These are phyloP conservation scores for Eutypella sp. DNA, from an alignment of 2,329 filamentous ascomycete species.

Conservation along the genomic window DNA sequence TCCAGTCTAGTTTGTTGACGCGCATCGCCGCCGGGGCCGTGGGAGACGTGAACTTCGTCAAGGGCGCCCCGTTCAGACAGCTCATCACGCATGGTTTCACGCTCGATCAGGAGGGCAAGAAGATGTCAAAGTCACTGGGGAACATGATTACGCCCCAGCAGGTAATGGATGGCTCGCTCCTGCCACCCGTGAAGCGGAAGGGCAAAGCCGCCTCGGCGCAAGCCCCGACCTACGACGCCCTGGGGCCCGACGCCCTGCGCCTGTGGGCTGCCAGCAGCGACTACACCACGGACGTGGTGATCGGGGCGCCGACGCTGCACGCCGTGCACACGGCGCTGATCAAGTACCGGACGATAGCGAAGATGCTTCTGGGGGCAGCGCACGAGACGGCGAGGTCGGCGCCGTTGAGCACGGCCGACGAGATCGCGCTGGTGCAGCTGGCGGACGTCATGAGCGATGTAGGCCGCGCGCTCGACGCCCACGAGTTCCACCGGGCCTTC, in stretches of 20 bases:
- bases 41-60: constrained; percentile 27
- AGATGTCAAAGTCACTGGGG: constrained; percentile 97
- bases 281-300: constrained; percentile 80
- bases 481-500: constrained; percentile 79
- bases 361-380: constrained; percentile 80
- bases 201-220: constrained; percentile 40
- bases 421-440: constrained; percentile 74
- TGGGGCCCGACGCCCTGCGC: constrained; percentile 82
- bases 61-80: constrained; percentile 69
- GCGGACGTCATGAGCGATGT: constrained; percentile 59
- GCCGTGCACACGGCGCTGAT: constrained; percentile 71
- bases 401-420: constrained; percentile 58
- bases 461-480: constrained; percentile 58
- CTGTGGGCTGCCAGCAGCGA: constrained; percentile 91
- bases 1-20: constrained; percentile 91
- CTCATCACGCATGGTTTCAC: constrained; percentile 97
- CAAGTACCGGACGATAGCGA: constrained; percentile 86
- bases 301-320: constrained; percentile 73
- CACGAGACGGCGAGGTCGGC: constrained; percentile 46
- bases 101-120: constrained; percentile 82
- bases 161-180: constrained; percentile 77
- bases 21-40: constrained; percentile 61
- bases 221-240: constrained; percentile 53
- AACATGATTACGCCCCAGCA: constrained; percentile 78
- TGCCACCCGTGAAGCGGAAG: constrained; percentile 64